Conservation (phyloP, 352 stramenopile species). For the Pythium coloratum region DNA sequence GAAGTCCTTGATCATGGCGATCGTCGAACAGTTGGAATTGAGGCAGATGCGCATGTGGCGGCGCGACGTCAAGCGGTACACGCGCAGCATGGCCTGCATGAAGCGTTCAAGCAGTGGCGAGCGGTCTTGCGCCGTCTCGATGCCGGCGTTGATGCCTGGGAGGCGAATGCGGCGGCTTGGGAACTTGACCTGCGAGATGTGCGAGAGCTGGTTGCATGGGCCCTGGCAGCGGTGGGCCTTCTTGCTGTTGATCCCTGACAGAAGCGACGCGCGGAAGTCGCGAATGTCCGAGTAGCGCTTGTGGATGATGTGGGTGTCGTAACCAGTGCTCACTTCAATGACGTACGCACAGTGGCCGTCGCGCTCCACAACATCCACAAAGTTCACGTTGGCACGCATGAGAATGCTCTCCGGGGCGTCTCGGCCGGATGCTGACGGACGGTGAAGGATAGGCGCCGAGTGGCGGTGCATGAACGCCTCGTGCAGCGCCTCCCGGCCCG, state of each 20-base stretch:
- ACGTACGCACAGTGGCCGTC: constrained; percentile 47
- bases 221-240: constrained; percentile 9
- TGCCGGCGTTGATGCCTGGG: constrained; percentile 16
- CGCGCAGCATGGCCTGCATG: constrained; percentile 42
- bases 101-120: constrained; percentile 45
- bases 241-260: constrained; percentile 15
- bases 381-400: constrained; percentile 27
- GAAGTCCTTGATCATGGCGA: constrained; percentile 48
- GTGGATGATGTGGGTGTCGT: constrained; percentile 48
- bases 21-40: constrained; percentile 43
- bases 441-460: constrained; percentile 1
- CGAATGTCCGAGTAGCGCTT: constrained; percentile 70
- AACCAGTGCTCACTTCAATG: constrained; percentile 50
- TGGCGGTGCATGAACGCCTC: constrained; percentile 3
- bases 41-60: constrained; percentile 58
- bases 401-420: constrained; percentile 8
- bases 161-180: constrained; percentile 40
- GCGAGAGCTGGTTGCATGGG: constrained; percentile 36
- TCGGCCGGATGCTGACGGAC: neutral
- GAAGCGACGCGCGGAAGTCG: constrained; percentile 44
- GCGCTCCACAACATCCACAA: constrained; percentile 43
- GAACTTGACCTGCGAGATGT: constrained; percentile 47
- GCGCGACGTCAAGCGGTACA: constrained; percentile 42
- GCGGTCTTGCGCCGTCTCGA: constrained; percentile 37
- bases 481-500: neutral